Evolutionary conservation across 2,329 filamentous ascomycete genomes (phyloP), one percentile per base, ranked within the genome.

Genomic region (Nigrospora osmanthi): DNA sequence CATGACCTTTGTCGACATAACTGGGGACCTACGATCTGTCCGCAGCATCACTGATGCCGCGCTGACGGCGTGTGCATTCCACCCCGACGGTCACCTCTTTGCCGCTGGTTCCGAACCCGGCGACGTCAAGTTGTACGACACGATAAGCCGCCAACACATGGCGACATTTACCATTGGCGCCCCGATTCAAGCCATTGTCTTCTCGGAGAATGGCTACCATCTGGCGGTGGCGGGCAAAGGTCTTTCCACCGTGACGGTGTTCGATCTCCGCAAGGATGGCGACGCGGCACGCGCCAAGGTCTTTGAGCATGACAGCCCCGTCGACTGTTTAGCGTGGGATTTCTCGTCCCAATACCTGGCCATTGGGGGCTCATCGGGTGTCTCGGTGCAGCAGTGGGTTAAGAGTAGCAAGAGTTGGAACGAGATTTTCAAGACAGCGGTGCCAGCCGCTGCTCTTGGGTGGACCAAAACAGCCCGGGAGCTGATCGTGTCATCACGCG

Each of bases 171-270:
- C 67, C 16, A 67, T 85, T 1, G 79, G 76, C 9, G 80, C 81
- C 0, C 81, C 89, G 0, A 76, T 96, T 3, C 80, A 87, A 55
- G 79, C 81, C 11, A 69, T 98, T 35, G 75, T 78, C 47, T 98
- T 98, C 67, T 96, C 90, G 0, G 93, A 98, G 65, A 98, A 98
- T 56, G 93, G 93, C 19, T 95, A 87, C 57, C 97, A 90, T 88
- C 83, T 98, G 52, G 91, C 91, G 2, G 86, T 89, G 6, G 83
- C 84, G 9, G 81, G 85, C 47, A 83, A 89, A 63, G 83, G 81
- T 30, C 87, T 89, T 52, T 86, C 81, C 17, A 83, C 75, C 19
- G 83, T 95, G 34, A 87, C 87, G 11, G 81, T 97, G 44, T 97
- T 94, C 73, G 91, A 97, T 64, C 75, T 98, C 49, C 84, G 93